Evolutionary conservation across 2,329 filamentous ascomycete genomes (phyloP).

Genomic region (Aspergillus novofumigatus): DNA sequence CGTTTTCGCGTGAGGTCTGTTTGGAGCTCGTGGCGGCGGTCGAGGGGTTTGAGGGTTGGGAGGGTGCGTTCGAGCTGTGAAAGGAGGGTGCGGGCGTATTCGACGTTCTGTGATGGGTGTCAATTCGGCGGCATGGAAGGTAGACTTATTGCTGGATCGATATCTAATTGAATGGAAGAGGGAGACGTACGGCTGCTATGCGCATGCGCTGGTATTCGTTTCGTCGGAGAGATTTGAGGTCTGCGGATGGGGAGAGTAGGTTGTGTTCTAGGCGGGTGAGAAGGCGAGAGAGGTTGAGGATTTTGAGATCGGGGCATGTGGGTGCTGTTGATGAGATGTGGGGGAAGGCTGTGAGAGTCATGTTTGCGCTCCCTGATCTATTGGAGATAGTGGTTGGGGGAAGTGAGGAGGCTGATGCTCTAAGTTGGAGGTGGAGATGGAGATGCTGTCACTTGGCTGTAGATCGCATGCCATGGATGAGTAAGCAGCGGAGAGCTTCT

Average conservation of each 20-base stretch:
- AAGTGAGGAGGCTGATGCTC: neutral
- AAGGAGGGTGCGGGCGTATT: conserved; percentile 42
- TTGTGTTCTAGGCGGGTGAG: conserved; percentile 42
- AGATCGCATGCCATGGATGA: neutral
- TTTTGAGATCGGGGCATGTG: conserved; percentile 25
- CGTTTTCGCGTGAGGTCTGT: conserved; percentile 38
- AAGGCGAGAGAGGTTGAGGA: conserved; percentile 41
- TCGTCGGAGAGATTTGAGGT: conserved; percentile 34
- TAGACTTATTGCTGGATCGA: neutral
- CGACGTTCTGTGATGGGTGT: conserved; percentile 35
- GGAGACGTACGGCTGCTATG: conserved; percentile 35
- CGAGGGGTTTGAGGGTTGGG: conserved; percentile 36
- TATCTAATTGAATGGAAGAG: neutral
- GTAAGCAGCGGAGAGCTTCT: neutral
- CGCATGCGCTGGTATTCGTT: conserved; percentile 42
- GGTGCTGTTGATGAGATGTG: neutral
- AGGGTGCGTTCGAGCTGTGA: conserved; percentile 39
- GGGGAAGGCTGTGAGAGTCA: conserved; percentile 20
- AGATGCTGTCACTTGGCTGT: neutral
- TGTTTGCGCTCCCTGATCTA: conserved; percentile 3
- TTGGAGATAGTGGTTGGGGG: neutral
- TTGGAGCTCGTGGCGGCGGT: conserved; percentile 37
- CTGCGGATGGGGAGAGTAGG: conserved; percentile 36
- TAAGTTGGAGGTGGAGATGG: neutral
- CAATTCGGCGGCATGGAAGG: neutral